Conservation (phyloP, 805 yeast species). For the Myxozyma neglecta region DNA sequence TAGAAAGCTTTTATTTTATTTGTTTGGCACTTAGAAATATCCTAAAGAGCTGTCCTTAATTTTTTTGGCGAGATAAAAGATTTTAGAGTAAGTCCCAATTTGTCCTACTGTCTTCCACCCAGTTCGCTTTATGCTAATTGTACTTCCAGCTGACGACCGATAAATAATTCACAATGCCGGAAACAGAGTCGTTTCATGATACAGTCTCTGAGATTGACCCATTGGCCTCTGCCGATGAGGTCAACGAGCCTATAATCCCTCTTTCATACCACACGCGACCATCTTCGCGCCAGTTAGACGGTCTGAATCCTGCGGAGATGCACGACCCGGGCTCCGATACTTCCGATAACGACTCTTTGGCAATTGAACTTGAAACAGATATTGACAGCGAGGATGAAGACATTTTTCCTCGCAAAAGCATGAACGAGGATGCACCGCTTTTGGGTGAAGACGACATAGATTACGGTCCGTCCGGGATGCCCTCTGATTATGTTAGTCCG, state of each 20-base stretch:
- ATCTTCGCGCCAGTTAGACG: background rate
- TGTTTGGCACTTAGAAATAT: no score
- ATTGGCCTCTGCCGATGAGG: conserved; percentile 9
- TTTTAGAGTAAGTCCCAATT: no score
- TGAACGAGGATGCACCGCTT: conserved; percentile 16
- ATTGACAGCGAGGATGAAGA: conserved; percentile 20
- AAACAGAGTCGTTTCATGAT: conserved; percentile 1
- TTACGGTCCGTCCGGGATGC: conserved; percentile 14
- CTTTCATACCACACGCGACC: conserved; percentile 20
- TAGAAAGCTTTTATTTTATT: no score
- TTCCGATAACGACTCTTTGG: conserved; percentile 31
- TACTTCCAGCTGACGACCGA: no score
- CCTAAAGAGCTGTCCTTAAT: no score
- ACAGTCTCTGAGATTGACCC: conserved; percentile 5
- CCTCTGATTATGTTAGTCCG: conserved; percentile 28
- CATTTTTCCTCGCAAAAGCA: conserved; percentile 14
- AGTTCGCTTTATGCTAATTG: no score
- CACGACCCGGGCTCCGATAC: conserved; percentile 24
- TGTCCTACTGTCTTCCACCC: no score
- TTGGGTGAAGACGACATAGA: conserved; percentile 3
- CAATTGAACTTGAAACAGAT: conserved; percentile 32
- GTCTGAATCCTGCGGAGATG: conserved; percentile 28
- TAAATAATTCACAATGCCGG: background rate
- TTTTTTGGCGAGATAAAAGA: no score
- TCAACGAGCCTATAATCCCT: conserved; percentile 18